Evolutionary conservation across 106 monocot genomes (phyloP).

Genomic region (Ottelia alismoides): DNA sequence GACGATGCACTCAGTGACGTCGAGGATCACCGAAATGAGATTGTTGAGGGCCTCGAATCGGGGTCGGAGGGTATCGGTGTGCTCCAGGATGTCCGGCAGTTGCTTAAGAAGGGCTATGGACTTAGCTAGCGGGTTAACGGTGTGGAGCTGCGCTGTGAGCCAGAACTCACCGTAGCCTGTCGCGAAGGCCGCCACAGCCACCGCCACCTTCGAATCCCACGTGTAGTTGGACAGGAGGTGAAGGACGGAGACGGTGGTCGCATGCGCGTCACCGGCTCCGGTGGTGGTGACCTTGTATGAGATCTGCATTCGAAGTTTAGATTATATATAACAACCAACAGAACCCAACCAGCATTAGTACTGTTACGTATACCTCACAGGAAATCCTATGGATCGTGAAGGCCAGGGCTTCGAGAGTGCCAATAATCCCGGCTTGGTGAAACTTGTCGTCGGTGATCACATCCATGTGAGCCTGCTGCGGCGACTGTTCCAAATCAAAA

Average conservation of each 20-base stretch:
- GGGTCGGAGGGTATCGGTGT: constrained; percentile 39
- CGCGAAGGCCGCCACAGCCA: constrained; percentile 55
- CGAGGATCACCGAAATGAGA: constrained; percentile 43
- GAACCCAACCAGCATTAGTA: too few species aligned
- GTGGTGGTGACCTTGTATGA: constrained; percentile 36
- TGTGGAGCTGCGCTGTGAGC: constrained; percentile 48
- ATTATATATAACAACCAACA: background rate
- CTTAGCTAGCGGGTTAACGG: constrained; percentile 51
- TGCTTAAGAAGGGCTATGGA: constrained; percentile 44
- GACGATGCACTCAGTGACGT: constrained; percentile 54
- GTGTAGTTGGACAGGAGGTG: constrained; percentile 29
- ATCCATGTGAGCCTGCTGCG: constrained; percentile 15
- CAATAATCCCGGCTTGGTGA: background rate
- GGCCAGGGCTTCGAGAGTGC: constrained; percentile 41
- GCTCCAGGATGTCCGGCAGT: constrained; percentile 45
- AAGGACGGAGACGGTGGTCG: constrained; percentile 34
- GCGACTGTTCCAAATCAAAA: constrained; percentile 16
- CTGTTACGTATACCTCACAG: constrained; percentile 40
- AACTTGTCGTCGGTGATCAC: constrained; percentile 23
- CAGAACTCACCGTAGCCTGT: constrained; percentile 60
- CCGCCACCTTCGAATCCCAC: constrained; percentile 65
- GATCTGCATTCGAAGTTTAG: constrained; percentile 23
- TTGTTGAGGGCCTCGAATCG: constrained; percentile 50
- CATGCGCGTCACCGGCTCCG: constrained; percentile 32
- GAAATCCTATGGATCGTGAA: constrained; percentile 61